Evolutionary conservation across 2,329 filamentous ascomycete species (phyloP).

Genomic region (Lachnum nothofagi): DNA sequence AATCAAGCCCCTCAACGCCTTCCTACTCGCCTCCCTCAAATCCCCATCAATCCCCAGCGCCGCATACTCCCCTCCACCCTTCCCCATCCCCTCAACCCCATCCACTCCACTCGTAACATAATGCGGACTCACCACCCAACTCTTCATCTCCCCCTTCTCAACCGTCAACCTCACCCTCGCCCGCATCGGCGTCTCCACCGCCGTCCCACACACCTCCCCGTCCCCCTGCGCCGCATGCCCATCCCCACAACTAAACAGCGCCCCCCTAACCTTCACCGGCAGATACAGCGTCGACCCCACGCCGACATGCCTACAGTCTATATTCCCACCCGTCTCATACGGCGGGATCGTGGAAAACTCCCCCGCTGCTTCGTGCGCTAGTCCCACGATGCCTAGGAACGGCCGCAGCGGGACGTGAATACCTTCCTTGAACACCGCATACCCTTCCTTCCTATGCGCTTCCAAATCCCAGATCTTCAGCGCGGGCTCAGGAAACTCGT

Average conservation of each 20-base stretch:
- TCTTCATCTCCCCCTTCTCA: conserved; percentile 41
- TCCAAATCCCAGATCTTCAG: conserved; percentile 48
- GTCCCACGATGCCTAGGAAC: conserved; percentile 49
- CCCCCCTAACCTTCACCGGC: conserved; percentile 45
- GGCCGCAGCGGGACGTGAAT: conserved; percentile 46
- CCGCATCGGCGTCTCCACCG: conserved; percentile 49
- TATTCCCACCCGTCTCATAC: conserved; percentile 48
- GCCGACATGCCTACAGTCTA: conserved; percentile 48
- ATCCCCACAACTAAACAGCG: conserved; percentile 50
- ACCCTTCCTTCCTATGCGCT: conserved; percentile 31
- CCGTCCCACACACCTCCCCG: conserved; percentile 52
- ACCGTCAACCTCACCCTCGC: conserved; percentile 46
- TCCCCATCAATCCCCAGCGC: conserved; percentile 44
- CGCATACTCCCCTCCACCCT: conserved; percentile 41
- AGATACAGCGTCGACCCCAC: conserved; percentile 44
- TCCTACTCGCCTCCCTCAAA: conserved; percentile 44
- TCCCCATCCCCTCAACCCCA: conserved; percentile 21
- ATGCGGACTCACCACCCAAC: conserved; percentile 45
- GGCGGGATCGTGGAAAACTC: conserved; percentile 48
- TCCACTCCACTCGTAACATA: conserved; percentile 37
- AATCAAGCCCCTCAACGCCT: conserved; percentile 44
- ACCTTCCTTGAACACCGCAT: conserved; percentile 42
- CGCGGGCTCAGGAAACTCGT: conserved; percentile 41
- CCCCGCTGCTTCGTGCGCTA: conserved; percentile 42
- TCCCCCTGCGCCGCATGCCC: conserved; percentile 51